Evolutionary conservation across 176 grass and related monocot genomes (phyloP), one percentile per base, ranked within the genome.

Genomic region (Cenchrus fungigraminus): DNA sequence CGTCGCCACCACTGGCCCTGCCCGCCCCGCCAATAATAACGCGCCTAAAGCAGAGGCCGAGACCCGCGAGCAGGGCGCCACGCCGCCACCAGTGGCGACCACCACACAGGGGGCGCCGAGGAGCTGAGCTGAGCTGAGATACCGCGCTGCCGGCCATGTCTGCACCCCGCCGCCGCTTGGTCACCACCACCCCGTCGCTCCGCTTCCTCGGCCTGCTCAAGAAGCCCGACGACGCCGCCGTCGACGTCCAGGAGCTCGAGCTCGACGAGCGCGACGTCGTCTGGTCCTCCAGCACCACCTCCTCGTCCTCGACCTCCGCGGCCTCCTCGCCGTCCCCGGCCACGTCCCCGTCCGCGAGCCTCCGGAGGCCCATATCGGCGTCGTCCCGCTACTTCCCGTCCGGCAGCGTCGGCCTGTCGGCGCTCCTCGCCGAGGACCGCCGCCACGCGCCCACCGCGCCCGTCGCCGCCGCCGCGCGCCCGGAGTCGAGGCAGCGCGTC

Each of bases 201-300:
- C 95, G 95, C 64, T 88, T 95, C 79, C 87, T 98, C 79, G 87
- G 92, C 45, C 74, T 89, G 73, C 79, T 92, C 17, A 94, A 94
- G 57, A 92, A 94, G 59, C 90, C 92, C 2, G 92, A 81, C 46
- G 69, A 40, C 43, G 32, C 61, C 20, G 46, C 83, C 55, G 37
- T 37, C 40, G 65, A 68, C 34, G 72, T 17, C 17, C 70, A 81
- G n/a, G 80, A 85, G 61, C 91, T 93, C 32, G 94, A 97, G 91
- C 85, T 97, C 54, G 94, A 97, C 65, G 94, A 97, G 82, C 88
- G 71, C 79, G 94, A 97, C 82, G 89, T 97, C 31, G 89, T 97
- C 50, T 97, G 94, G 94, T 97, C 89, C 0, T 82, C 83, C 62
- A 81, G 82, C 60, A 14, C 65, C 5, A 71, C 86, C 12, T 77